Percentiles rank a stretch among this genome's conserved stretches.
phyloP scores from a whole-genome alignment of 305 asterid species.

The Euphrasia arctica region DNA sequence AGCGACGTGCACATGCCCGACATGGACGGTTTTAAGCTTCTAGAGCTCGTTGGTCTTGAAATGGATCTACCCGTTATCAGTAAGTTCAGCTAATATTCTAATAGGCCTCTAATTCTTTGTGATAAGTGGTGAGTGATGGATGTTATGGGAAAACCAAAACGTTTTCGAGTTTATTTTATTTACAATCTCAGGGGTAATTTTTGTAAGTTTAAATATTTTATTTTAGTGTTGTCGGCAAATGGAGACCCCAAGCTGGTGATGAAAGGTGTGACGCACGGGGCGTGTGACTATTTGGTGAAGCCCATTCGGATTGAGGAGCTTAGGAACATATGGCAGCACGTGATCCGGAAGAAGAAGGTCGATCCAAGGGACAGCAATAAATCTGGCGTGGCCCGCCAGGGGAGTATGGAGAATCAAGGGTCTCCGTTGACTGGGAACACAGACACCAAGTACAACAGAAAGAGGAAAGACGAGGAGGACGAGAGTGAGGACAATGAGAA shows the following conservation, averaged over 20 bases:
- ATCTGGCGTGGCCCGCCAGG: conserved; percentile 35
- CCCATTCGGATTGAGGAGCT: conserved; percentile 78
- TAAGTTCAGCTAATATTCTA: conserved; percentile 29
- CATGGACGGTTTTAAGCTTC: conserved; percentile 95
- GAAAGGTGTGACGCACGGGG: conserved; percentile 82
- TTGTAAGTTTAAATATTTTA: no score
- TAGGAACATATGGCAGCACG: conserved; percentile 84
- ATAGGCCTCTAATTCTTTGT: no score
- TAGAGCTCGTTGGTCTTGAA: conserved; percentile 87
- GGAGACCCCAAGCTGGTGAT: conserved; percentile 68
- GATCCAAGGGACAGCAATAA: conserved; percentile 34
- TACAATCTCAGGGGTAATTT: no score
- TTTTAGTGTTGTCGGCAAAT: conserved; percentile 67
- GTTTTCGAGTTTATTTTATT: no score
- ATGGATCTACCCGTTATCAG: conserved; percentile 96
- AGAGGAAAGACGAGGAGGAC: conserved; percentile 79
- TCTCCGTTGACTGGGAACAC: conserved; percentile 38
- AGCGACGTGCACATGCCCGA: conserved; percentile 97
- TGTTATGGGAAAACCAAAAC: no score
- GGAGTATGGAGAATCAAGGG: conserved; percentile 32
- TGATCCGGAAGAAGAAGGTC: conserved; percentile 52
- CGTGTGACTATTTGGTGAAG: conserved; percentile 82
- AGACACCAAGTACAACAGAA: conserved; percentile 58
- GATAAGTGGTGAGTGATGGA: no score
- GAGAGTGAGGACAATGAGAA: conserved; percentile 52